phyloP scores from a whole-genome alignment of 1,284 basidiomycete genomes.

The Ganoderma resinaceum region DNA sequence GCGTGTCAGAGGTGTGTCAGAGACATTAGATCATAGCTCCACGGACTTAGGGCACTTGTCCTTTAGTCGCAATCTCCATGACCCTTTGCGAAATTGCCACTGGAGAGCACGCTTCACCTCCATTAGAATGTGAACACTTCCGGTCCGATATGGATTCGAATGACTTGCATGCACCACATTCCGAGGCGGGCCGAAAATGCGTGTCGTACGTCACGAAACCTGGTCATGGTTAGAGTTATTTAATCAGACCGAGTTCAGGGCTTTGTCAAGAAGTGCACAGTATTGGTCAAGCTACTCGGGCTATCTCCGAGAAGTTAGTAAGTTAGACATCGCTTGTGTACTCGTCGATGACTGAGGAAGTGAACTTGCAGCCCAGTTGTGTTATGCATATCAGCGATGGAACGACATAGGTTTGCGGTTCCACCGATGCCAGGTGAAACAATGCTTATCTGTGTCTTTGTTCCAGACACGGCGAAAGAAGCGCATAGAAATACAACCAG shows the following conservation, averaged over 20 bases:
- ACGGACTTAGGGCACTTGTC: background rate
- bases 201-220: slow-evolving; percentile 35
- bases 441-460: background rate
- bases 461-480: slow-evolving; percentile 67
- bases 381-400: slow-evolving; percentile 74
- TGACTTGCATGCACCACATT: background rate
- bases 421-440: too few species aligned
- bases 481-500: slow-evolving; percentile 70
- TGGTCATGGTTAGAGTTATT: background rate
- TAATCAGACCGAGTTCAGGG: slow-evolving; percentile 48
- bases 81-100: slow-evolving; percentile 79
- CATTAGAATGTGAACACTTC: slow-evolving; percentile 68
- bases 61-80: slow-evolving; percentile 74
- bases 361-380: slow-evolving; percentile 66
- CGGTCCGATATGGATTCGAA: slow-evolving; percentile 1
- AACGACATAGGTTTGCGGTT: slow-evolving; percentile 65
- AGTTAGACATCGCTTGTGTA: slow-evolving; percentile 38
- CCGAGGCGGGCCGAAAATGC: slow-evolving; percentile 31
- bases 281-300: slow-evolving; percentile 86
- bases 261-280: slow-evolving; percentile 76
- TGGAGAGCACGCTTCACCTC: slow-evolving; percentile 67
- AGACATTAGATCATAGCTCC: background rate
- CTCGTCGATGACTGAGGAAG: background rate
- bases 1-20: slow-evolving; percentile 54
- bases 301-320: slow-evolving; percentile 78